phyloP scores from a whole-genome alignment of 2,329 filamentous ascomycete species.

The Zymoseptoria pseudotritici region DNA sequence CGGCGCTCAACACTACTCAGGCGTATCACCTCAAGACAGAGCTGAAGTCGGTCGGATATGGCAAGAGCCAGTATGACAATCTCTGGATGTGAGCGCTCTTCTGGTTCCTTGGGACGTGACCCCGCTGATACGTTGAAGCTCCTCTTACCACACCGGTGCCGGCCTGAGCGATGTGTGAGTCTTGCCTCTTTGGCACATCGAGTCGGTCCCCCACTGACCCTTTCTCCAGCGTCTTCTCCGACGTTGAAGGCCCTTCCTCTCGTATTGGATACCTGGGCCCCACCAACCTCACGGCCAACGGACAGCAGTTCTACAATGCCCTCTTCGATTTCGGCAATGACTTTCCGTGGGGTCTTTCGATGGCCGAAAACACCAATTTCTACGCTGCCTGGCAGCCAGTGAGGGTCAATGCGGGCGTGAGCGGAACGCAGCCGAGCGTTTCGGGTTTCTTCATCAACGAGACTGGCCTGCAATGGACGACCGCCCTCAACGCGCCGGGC shows the following conservation, averaged over 20 bases:
- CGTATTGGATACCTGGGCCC: slow-evolving; percentile 22
- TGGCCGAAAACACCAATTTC: slow-evolving; percentile 15
- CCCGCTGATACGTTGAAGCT: not conserved
- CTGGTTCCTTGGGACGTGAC: not conserved
- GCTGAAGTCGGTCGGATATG: slow-evolving; percentile 17
- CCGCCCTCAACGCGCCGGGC: slow-evolving; percentile 5
- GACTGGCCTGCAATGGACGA: slow-evolving; percentile 28
- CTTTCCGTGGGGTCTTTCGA: slow-evolving; percentile 22
- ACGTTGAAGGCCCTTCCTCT: slow-evolving; percentile 1
- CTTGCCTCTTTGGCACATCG: not conserved
- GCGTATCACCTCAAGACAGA: slow-evolving; percentile 25
- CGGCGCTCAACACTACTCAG: slow-evolving; percentile 21
- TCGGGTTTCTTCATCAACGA: slow-evolving; percentile 24
- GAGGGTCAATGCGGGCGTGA: slow-evolving; percentile 22
- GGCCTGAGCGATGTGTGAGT: slow-evolving; percentile 22
- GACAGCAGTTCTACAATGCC: slow-evolving; percentile 18
- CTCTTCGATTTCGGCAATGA: slow-evolving; percentile 26
- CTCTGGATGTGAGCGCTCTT: slow-evolving; percentile 20
- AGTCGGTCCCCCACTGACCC: not conserved
- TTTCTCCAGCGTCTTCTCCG: slow-evolving; percentile 13
- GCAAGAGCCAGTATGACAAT: slow-evolving; percentile 19
- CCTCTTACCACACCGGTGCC: slow-evolving; percentile 24
- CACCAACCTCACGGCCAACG: slow-evolving; percentile 19
- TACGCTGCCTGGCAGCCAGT: slow-evolving; percentile 30
- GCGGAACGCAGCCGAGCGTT: slow-evolving; percentile 5